These are phyloP conservation scores for Dothidotthia symphoricarpi DNA, from an alignment of 2,329 filamentous ascomycete species.

Conservation along the genomic window DNA sequence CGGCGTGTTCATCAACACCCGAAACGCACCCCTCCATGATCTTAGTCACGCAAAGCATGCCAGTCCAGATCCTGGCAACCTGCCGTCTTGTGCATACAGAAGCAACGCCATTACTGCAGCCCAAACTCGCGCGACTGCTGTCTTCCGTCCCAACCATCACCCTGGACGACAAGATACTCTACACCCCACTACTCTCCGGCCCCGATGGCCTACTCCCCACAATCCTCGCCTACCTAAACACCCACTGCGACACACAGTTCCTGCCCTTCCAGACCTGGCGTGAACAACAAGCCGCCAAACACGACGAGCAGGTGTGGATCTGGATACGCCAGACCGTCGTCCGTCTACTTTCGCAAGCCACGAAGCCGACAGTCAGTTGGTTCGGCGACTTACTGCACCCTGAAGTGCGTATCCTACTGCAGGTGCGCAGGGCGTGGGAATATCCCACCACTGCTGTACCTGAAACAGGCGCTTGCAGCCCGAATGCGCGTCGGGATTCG, in stretches of 20 bases:
- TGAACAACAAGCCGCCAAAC: background rate
- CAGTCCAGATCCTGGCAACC: conserved; percentile 7
- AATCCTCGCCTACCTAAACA: conserved; percentile 1
- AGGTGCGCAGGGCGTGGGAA: conserved; percentile 1
- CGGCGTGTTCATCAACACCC: background rate
- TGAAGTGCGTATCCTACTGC: conserved; percentile 2
- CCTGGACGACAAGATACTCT: conserved; percentile 2
- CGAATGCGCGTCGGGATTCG: background rate
- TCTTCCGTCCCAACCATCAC: conserved; percentile 1
- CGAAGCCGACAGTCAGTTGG: too few relatives aligned
- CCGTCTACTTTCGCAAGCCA: conserved; percentile 7
- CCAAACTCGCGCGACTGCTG: conserved; percentile 1
- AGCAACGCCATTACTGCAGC: conserved; percentile 1
- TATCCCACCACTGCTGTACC: background rate
- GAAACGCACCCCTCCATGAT: conserved; percentile 1
- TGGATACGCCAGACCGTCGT: conserved; percentile 4
- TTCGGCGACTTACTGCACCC: conserved; percentile 1
- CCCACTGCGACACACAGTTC: background rate
- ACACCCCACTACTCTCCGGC: background rate
- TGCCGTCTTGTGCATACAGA: conserved; percentile 5
- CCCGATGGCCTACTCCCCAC: background rate
- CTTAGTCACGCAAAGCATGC: conserved; percentile 1
- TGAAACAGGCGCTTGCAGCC: background rate
- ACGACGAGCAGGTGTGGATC: background rate
- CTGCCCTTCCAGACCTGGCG: background rate